Conservation (phyloP, 495 filamentous ascomycete genomes). For the Trichoderma asperelloides region DNA sequence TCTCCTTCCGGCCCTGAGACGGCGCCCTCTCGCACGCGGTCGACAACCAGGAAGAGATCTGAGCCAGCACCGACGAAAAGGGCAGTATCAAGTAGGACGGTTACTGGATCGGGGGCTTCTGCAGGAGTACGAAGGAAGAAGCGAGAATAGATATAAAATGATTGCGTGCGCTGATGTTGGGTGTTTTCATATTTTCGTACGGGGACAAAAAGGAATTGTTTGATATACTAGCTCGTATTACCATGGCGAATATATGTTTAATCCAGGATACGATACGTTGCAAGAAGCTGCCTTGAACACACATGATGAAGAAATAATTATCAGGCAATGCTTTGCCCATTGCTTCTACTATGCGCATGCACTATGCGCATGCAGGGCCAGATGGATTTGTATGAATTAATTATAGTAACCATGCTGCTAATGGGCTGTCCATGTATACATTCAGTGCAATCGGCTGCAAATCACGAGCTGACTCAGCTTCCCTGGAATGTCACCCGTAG, state of each 20-base stretch:
- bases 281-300: too few relatives aligned
- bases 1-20: background rate
- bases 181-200: background rate
- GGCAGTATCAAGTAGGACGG: background rate
- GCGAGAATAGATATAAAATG: background rate
- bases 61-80: background rate
- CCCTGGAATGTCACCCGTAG: too few relatives aligned
- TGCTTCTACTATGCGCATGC: too few relatives aligned
- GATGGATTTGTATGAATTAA: too few relatives aligned
- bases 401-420: too few relatives aligned
- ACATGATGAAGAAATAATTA: too few relatives aligned
- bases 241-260: background rate
- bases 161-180: background rate
- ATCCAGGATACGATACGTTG: too few relatives aligned
- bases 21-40: background rate
- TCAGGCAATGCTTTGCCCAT: background rate
- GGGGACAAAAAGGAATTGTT: background rate
- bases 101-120: background rate
- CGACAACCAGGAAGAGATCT: conserved; percentile 2
- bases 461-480: too few relatives aligned
- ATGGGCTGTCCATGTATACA: too few relatives aligned
- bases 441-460: too few relatives aligned
- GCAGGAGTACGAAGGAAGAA: conserved; percentile 7
- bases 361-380: too few relatives aligned
- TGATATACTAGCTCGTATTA: background rate